Percentiles rank a stretch among this genome's conserved stretches.
Evolutionary conservation across 768 basidiomycete genomes (phyloP).

Genomic region (Boletus subcaerulescens): DNA sequence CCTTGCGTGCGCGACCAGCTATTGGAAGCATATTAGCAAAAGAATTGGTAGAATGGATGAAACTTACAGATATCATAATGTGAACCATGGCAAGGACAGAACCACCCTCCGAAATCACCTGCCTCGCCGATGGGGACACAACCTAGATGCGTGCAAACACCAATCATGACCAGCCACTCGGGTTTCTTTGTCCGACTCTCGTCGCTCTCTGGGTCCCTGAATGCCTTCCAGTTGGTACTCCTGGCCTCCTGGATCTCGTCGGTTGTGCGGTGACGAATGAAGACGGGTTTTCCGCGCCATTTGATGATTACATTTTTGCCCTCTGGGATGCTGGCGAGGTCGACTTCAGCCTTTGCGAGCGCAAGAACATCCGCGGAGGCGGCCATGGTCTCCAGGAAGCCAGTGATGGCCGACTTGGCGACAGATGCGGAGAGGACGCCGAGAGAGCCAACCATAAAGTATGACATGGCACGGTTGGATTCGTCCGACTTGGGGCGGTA

Average conservation of each 20-base stretch:
- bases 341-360: conserved; percentile 96
- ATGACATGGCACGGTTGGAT: conserved; percentile 73
- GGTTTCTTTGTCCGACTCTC: conserved; percentile 88
- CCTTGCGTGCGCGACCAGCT: conserved; percentile 95
- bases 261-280: conserved; percentile 93
- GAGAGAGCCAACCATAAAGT: conserved; percentile 89
- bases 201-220: conserved; percentile 92
- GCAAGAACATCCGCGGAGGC: conserved; percentile 98
- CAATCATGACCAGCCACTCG: conserved; percentile 93
- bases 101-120: conserved; percentile 98
- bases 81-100: conserved; percentile 99
- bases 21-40: conserved; percentile 14
- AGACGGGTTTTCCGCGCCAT: conserved; percentile 99
- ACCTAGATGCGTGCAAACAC: conserved; percentile 96
- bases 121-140: conserved; percentile 98
- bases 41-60: neutral
- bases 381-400: conserved; percentile 94
- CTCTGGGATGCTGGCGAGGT: conserved; percentile 86
- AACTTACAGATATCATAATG: conserved; percentile 92
- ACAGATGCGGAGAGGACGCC: conserved; percentile 93
- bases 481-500: conserved; percentile 71
- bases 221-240: conserved; percentile 72
- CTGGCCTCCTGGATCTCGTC: conserved; percentile 94
- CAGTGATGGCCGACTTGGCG: conserved; percentile 90
- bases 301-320: conserved; percentile 97